Evolutionary conservation across 2,329 filamentous ascomycete species (phyloP).

Genomic region (Fusarium humuli): DNA sequence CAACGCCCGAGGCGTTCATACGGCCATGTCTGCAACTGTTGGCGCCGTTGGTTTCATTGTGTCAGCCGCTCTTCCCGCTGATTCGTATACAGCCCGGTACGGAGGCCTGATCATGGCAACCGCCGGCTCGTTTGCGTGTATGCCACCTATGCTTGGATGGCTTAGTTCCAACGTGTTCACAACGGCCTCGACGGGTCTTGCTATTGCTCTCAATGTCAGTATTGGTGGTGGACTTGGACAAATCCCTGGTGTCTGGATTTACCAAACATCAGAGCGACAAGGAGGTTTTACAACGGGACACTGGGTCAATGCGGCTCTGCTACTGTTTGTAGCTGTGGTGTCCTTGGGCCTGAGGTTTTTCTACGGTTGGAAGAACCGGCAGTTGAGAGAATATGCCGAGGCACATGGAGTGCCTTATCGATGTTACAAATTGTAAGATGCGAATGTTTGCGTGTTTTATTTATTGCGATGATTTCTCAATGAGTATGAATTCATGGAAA

Average conservation of each 20-base stretch:
- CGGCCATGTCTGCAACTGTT: constrained; percentile 56
- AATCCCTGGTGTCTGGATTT: constrained; percentile 80
- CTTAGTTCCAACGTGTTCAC: constrained; percentile 74
- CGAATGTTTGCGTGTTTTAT: not conserved
- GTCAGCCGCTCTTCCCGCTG: constrained; percentile 71
- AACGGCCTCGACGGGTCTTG: constrained; percentile 73
- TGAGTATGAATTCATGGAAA: not conserved
- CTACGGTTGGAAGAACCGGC: constrained; percentile 63
- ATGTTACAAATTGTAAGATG: constrained; percentile 55
- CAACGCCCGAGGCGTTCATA: constrained; percentile 64
- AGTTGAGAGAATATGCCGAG: constrained; percentile 49
- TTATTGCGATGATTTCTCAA: constrained; percentile 8
- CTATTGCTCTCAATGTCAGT: constrained; percentile 77
- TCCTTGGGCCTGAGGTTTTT: constrained; percentile 66
- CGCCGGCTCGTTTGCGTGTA: constrained; percentile 74
- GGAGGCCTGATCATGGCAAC: constrained; percentile 76
- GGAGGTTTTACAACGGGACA: constrained; percentile 77
- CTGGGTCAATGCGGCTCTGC: constrained; percentile 71
- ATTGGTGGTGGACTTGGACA: constrained; percentile 75
- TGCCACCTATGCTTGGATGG: constrained; percentile 78
- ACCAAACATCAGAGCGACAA: constrained; percentile 70
- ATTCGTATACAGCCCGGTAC: constrained; percentile 71
- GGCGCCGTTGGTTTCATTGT: constrained; percentile 66
- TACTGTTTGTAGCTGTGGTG: constrained; percentile 68
- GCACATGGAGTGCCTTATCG: constrained; percentile 51